phyloP scores from a whole-genome alignment of 306 rosid species.

The Datisca glomerata region DNA sequence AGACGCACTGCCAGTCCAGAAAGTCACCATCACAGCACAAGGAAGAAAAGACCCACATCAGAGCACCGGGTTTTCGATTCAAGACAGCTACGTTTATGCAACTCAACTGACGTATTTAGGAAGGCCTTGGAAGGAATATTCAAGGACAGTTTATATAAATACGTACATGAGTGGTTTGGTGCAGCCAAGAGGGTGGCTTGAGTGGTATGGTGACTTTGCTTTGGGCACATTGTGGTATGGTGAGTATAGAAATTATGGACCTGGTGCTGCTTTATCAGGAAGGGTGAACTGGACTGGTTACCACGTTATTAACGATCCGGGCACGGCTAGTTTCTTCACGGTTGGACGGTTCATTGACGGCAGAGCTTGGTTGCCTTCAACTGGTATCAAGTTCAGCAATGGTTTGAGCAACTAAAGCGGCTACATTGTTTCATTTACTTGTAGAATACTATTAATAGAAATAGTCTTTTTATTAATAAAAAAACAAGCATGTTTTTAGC shows the following conservation, averaged over 20 bases:
- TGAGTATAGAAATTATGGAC: constrained; percentile 35
- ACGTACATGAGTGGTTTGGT: constrained; percentile 30
- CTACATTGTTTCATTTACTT: background rate
- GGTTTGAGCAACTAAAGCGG: constrained; percentile 10
- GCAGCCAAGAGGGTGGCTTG: constrained; percentile 47
- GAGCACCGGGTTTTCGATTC: constrained; percentile 29
- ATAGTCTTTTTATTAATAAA: no score
- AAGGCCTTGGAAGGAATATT: constrained; percentile 49
- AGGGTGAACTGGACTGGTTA: constrained; percentile 42
- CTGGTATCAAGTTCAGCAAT: constrained; percentile 30
- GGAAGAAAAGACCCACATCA: constrained; percentile 33
- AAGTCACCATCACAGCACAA: constrained; percentile 43
- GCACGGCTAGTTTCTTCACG: constrained; percentile 28
- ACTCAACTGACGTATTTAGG: constrained; percentile 32
- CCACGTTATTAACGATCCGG: constrained; percentile 13
- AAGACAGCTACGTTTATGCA: constrained; percentile 25
- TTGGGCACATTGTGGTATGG: constrained; percentile 41
- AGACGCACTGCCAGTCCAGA: constrained; percentile 32
- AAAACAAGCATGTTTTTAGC: no score
- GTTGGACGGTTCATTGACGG: constrained; percentile 31
- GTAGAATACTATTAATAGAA: no score
- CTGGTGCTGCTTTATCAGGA: constrained; percentile 26
- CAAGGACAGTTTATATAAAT: constrained; percentile 37
- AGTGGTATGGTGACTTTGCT: constrained; percentile 38
- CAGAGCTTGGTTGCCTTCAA: constrained; percentile 31